Percentiles rank a stretch among this genome's conserved stretches.
phyloP scores from a whole-genome alignment of 1,284 basidiomycete species.

The Inonotus obliquus region DNA sequence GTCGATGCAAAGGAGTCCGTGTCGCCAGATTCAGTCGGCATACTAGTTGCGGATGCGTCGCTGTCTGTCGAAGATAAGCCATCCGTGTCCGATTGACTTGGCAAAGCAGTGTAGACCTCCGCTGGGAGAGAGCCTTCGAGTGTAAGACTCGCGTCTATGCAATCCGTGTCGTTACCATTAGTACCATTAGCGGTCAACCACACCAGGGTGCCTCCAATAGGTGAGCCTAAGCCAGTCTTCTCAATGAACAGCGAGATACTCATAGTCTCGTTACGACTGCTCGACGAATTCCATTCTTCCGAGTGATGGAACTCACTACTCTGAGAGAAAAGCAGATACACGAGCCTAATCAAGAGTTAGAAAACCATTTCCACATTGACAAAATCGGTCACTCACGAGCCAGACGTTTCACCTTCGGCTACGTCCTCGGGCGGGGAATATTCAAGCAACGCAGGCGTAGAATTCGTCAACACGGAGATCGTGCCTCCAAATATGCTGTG shows the following conservation, averaged over 20 bases:
- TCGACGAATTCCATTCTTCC: not conserved
- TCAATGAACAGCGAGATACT: constrained; percentile 13
- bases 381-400: not conserved
- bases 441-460: constrained; percentile 16
- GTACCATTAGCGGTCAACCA: constrained; percentile 4
- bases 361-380: not conserved
- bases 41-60: not conserved
- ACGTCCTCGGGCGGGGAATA: not conserved
- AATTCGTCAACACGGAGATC: constrained; percentile 14
- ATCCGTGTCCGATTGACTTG: not conserved
- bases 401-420: not conserved
- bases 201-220: constrained; percentile 12
- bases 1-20: not conserved
- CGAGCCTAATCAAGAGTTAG: constrained; percentile 2
- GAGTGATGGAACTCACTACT: not conserved
- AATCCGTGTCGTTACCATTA: not conserved
- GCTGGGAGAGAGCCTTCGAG: not conserved
- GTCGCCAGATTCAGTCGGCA: not conserved
- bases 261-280: not conserved
- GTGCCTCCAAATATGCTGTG: not conserved
- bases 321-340: constrained; percentile 12
- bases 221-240: not conserved
- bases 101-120: not conserved
- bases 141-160: not conserved
- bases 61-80: not conserved